Evolutionary conservation across 495 filamentous ascomycete species (phyloP), one percentile per base, ranked within the genome.

Genomic region (Penicillium turbatum): DNA sequence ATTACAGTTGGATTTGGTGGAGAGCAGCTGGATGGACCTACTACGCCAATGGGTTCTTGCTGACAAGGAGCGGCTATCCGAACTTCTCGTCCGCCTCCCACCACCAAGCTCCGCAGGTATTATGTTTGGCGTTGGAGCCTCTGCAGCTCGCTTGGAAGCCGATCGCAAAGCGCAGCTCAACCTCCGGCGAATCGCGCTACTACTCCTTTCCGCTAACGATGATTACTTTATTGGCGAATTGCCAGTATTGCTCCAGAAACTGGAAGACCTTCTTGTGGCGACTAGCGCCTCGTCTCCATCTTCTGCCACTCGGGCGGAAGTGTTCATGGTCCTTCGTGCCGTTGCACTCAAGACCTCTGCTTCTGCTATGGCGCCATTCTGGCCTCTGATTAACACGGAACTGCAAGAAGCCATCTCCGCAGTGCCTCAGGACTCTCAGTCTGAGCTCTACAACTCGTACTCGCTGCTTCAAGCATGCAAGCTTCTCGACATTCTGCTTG

Each of bases 41-140:
- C 67, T 97, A 17, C 84, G 82, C 38, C 88, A 95, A 64, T 95
- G 89, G 86, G 76, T 84, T 13, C 69, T 92, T 13, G 80, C 78
- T 15, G 93, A 99, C 61, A 95, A 93, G 66, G 93, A 97, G 52
- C 82, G 89, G 16, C 81, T 99, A 68, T 72, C 83, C 1, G 95
- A 97, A 51, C 71, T 96, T 3, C 67, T 97, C 12, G 76, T 79
- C 35, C 84, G 90, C 24, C 76, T 97, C 32, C 84, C 88, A 6
- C 80, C 91, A 3, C 93, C 93, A 8, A 90, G 90, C 13, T 88
- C 93, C n/a, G 95, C 93, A 0, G 95, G 93, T 13, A 95, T 97
- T 50, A 90, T 99, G 67, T 99, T 99, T 56, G 93, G 93, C 19
- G 93, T 99, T 5, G 93, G 93, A 45, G 95, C 93, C 6, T 92